Evolutionary conservation across 257 asterid species (phyloP).

Genomic region (Nicotiana knightiana): DNA sequence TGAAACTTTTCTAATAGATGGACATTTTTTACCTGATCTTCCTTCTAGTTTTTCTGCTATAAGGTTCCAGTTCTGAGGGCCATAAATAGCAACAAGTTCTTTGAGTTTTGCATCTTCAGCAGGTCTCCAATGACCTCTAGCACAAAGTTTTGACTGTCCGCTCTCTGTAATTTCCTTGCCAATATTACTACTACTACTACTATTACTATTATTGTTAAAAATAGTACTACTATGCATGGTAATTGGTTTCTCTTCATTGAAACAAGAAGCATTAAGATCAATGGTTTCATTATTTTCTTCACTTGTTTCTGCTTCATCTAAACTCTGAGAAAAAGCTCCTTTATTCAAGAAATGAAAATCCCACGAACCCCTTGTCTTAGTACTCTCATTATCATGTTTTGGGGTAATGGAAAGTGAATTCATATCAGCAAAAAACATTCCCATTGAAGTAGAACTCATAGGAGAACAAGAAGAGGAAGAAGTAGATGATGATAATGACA

Average conservation of each 20-base stretch:
- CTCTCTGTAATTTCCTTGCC: slow-evolving; percentile 22
- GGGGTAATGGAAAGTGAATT: slow-evolving; percentile 28
- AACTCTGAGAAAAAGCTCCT: not conserved
- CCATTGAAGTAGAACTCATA: slow-evolving; percentile 24
- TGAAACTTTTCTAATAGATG: not conserved
- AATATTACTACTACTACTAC: not conserved
- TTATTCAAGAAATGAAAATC: slow-evolving; percentile 14
- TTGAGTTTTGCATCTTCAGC: slow-evolving; percentile 78
- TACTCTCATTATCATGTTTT: not conserved
- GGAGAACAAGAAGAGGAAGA: slow-evolving; percentile 11
- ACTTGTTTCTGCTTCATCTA: not conserved
- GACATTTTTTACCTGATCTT: slow-evolving; percentile 50
- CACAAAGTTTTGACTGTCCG: slow-evolving; percentile 60
- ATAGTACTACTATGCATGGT: slow-evolving; percentile 3
- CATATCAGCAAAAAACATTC: slow-evolving; percentile 38
- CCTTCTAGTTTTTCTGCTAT: slow-evolving; percentile 79
- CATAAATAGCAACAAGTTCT: slow-evolving; percentile 78
- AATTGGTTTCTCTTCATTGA: slow-evolving; percentile 24
- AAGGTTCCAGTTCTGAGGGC: slow-evolving; percentile 91
- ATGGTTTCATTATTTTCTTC: slow-evolving; percentile 23
- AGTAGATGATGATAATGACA: not conserved
- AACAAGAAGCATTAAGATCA: slow-evolving; percentile 43
- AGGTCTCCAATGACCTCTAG: slow-evolving; percentile 91
- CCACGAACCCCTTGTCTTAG: slow-evolving; percentile 11
- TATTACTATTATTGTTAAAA: not conserved